Base-by-base conservation (phyloP, 1,284 basidiomycete species). In the Rhodotorula sp. region DNA sequence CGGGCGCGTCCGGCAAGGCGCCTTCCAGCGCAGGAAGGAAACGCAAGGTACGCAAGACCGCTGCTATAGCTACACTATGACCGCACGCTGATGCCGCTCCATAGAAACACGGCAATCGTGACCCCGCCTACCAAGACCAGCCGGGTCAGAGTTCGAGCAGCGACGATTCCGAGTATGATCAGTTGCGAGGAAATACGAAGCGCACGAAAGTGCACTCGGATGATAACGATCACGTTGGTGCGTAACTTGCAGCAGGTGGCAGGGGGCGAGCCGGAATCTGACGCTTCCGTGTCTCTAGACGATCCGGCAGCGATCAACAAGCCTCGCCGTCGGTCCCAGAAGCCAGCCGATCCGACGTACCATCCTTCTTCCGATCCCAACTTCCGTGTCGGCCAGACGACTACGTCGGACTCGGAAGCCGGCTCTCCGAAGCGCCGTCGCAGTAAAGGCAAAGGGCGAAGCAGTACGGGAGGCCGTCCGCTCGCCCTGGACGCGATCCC, bases 391-490 rank as follows among this genome's bases (percentile, higher is more conserved):
- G 64, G 57, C 43, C 45, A 70, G 50, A 67, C 60, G 19, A 62
- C 71, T 2, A 49, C 68, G 2, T 64, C 71, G 2, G 67, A 70
- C 2, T 70, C 68, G 2, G 71, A 69, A 5, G 64, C 50, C 21
- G 62, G 19, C 28, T 38, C 31, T 3, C 45, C 56, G 10, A 52
- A 47, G 21, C 48, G 55, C 2, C 64, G 67, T 47, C 57, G 69
- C 38, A 65, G 57, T 38, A 77, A 77, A 58, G 71, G 70, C 47
- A 74, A 74, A 47, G 69, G 64, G 3, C 64, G 68, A 7, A 54
- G 59, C 21, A 68, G 68, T 43, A 52, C 58, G 2, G 64, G 52
- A 26, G 19, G 47, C 2, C 21, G 26, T 0, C 43, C 47, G 5
- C 49, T 26, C 6, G 56, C 60, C 45, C 48, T 57, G 45, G 48